Conservation (phyloP, 176 grass and related monocot genomes). For the Rhynchospora breviuscula region DNA sequence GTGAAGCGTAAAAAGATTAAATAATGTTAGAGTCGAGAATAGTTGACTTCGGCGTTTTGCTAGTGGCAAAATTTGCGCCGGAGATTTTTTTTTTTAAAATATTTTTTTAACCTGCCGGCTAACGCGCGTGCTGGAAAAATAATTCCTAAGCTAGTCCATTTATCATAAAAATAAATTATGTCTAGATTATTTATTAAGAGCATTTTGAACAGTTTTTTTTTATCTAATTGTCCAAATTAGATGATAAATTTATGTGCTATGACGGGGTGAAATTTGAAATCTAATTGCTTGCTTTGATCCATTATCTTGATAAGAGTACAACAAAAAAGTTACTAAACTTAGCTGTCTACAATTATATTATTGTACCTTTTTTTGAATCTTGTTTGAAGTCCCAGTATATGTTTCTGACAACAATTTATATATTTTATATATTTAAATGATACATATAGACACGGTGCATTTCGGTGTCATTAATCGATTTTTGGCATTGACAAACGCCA, state of each 20-base stretch:
- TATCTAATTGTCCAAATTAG: too few relatives aligned
- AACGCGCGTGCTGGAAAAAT: too few relatives aligned
- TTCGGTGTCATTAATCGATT: background rate
- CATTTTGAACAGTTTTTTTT: too few relatives aligned
- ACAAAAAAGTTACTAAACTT: background rate
- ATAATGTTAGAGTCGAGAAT: too few relatives aligned
- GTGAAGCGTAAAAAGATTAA: too few relatives aligned
- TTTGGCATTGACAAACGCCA: slow-evolving; percentile 12
- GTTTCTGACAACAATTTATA: background rate
- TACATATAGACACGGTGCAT: background rate
- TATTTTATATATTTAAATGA: background rate
- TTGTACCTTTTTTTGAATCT: background rate
- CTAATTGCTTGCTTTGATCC: background rate
- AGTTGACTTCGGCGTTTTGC: too few relatives aligned
- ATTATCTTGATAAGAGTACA: background rate
- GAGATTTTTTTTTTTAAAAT: too few relatives aligned
- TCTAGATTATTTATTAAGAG: too few relatives aligned
- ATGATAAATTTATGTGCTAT: background rate
- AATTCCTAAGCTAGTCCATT: too few relatives aligned
- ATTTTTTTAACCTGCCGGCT: too few relatives aligned
- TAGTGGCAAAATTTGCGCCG: too few relatives aligned
- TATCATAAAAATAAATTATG: too few relatives aligned
- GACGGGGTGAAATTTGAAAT: background rate
- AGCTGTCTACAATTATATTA: background rate
- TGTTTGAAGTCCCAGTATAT: slow-evolving; percentile 4